Evolutionary conservation across 2,329 filamentous ascomycete genomes (phyloP), one percentile per base, ranked within the genome.

Genomic region (Aureobasidium leucospermi): DNA sequence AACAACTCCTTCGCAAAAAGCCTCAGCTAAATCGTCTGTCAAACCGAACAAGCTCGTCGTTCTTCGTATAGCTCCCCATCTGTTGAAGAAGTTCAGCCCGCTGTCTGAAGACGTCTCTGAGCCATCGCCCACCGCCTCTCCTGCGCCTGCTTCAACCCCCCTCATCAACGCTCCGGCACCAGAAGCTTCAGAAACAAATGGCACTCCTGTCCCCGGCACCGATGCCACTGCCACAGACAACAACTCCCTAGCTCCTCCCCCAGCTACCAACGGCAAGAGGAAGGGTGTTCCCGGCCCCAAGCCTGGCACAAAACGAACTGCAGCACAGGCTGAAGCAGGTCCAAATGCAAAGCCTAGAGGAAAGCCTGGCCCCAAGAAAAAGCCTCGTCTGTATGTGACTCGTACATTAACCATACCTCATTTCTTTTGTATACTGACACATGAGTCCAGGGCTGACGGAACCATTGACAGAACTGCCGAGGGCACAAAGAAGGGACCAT

Each of bases 351-450:
- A 89, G 74, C 79, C 86, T 58, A 80, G 89, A 71, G 88, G 88
- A 70, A 95, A 96, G 78, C 93, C 94, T 6, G 93, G 93, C 6
- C 93, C 93, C 0, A 97, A 96, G 83, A 96, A 96, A 84, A 96
- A 95, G 78, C 86, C 89, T 65, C 86, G 88, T 80, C 76, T 96
- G 93, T 96, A 87, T 77, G 91, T 87, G 11, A 42, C 16, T 15
- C 16, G 16, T 36, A 36, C 51, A 15, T 9, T 16, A 34, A 6
- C 19, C 28, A 47, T 42, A 55, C 9, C 29, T n/a, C 48, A 19
- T 16, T 36, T 16, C 51, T 13, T 45, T 19, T 52, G 10, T 32
- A 31, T 59, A 38, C 60, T 61, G 43, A 68, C 65, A 48, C 52
- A 23, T 9, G 31, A 29, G 58, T 46, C 23, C 63, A 82, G 80